Conservation (phyloP, 495 filamentous ascomycete genomes). For the Lasiosphaeria ovina region DNA sequence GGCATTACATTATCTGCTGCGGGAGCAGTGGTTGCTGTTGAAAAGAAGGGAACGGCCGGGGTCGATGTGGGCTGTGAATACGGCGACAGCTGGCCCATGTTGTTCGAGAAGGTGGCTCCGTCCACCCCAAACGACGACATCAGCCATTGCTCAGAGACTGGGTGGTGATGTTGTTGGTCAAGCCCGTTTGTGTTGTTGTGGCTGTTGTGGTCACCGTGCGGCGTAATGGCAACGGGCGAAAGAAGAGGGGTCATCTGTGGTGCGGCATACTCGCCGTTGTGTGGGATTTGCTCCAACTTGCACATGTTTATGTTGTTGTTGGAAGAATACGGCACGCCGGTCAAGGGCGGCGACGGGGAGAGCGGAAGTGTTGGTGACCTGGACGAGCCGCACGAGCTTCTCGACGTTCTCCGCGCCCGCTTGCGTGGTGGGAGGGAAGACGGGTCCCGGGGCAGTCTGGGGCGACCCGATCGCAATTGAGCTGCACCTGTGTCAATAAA, state of each 20-base stretch:
- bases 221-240: slow-evolving; percentile 3
- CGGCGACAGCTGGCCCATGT: slow-evolving; percentile 1
- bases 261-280: not conserved
- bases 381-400: slow-evolving; percentile 3
- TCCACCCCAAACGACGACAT: not conserved
- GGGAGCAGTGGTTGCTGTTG: not conserved
- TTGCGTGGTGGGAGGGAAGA: slow-evolving; percentile 11
- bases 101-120: not conserved
- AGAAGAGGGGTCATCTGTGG: not conserved
- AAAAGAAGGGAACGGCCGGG: not conserved
- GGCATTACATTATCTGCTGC: not conserved
- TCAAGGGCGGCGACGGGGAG: not conserved
- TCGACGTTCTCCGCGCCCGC: slow-evolving; percentile 9
- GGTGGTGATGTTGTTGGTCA: not conserved
- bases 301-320: not conserved
- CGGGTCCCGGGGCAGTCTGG: slow-evolving; percentile 15
- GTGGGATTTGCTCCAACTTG: not conserved
- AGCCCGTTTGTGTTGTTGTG: not conserved
- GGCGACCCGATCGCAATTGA: slow-evolving; percentile 25
- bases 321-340: not conserved
- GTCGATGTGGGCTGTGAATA: not conserved
- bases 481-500: slow-evolving; percentile 10
- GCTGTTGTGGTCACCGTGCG: not conserved
- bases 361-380: slow-evolving; percentile 7
- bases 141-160: not conserved